Evolutionary conservation across 805 yeast genomes (phyloP), one percentile per base, ranked within the genome.

Genomic region (Jamesozyma hellenica): DNA sequence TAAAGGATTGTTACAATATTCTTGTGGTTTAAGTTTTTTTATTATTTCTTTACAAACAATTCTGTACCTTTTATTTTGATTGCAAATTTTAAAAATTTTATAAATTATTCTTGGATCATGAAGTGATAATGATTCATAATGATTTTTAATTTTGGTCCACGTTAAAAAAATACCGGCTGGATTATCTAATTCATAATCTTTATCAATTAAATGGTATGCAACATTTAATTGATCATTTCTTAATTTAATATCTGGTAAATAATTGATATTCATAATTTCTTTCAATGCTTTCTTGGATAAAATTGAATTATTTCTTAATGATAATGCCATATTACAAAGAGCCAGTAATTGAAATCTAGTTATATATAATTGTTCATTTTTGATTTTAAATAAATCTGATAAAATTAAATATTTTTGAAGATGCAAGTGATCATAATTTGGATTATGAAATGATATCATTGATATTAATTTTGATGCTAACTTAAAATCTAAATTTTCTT

Each of bases 31-130:
- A 14, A 57, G 26, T 12, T 39, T 29, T 7, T 38, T 17, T 15
- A 55, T 11, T 4, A 56, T 34, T 16, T 53, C 52, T 23, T 31
- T 36, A 19, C 51, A 52, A 4, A 46, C 17, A 9, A 19, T 12
- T 28, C 51, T 44, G 38, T 55, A 54, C n/a, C 48, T 45, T 28
- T 41, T 50, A 38, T 53, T 45, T 18, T 47, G 43, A 12, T 50
- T 41, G 33, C 45, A 49, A 10, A 46, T 38, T 27, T 46, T 49
- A 8, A 57, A 30, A 3, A 57, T 42, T 39, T 46, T 50, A 41
- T 47, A 50, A 7, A 57, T 17, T 4, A 55, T 53, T 35, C 53
- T 42, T 4, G 58, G 46, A 38, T 55, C 61, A 39, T 55, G 58
- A 3, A 43, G 39, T 4, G 38, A 19, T 4, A 55, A 8, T 2